Base-by-base conservation (phyloP, 2,329 filamentous ascomycete genomes). In the Bertia moriformis region DNA sequence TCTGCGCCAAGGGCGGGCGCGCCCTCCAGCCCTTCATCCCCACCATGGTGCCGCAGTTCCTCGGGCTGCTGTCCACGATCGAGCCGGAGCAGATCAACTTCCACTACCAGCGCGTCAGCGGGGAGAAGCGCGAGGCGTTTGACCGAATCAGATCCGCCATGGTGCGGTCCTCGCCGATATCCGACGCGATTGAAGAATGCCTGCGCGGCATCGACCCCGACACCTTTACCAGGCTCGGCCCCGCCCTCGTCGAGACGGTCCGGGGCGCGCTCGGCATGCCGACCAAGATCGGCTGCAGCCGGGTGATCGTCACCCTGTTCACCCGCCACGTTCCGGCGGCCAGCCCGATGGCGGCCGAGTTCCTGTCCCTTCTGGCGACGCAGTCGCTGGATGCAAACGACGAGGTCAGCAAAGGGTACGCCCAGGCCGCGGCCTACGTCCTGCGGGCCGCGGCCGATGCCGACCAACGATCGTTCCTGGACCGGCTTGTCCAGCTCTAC, bases 31-130 rank as follows among this genome's bases (percentile, higher is more conserved):
- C 83, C 0, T 94, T 88, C 58, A 80, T 93, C 18, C 76, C 88
- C 0, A 74, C 76, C 36, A 78, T 98, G 42, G 69, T 95, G 4
- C 81, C 87, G 42, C 79, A 84, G 44, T 73, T 94, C 22, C 69
- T 98, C 2, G 78, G 78, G 0, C 69, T 93, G 3, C 66, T 96
- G 17, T 94, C 85, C 53, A 86, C 85, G 0, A 69, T 96, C 39
- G 91, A 98, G 56, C 85, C 83, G 0, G 81, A 94, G 55, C 78
- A 77, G 18, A 76, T 96, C 50, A 95, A 95, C 50, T 96, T 93
- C 54, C 69, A 94, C 39, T 91, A 95, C 57, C 75, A 95, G 44
- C 86, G 93, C 49, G 85, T 86, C 0, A 78, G 87, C 45, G 87
- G 93, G 38, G 70, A 93, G 19, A 93, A 83, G 1, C 79, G 86